phyloP scores from a whole-genome alignment of 306 rosid genomes.

The Castanea sativa region DNA sequence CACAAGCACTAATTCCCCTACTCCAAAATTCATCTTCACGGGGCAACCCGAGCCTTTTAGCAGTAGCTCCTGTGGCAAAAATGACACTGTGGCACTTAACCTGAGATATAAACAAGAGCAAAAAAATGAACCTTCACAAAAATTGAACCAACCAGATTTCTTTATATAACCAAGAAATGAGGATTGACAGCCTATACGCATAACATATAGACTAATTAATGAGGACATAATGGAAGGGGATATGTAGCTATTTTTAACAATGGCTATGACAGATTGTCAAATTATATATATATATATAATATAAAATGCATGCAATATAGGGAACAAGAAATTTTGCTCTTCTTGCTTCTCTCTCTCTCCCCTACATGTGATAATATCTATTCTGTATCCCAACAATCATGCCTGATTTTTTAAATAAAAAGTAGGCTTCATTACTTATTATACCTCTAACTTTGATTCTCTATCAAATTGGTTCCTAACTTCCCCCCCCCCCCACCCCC shows the following conservation, averaged over 20 bases:
- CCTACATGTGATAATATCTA: neutral
- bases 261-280: neutral
- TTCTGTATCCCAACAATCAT: neutral
- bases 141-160: neutral
- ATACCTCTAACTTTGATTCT: no score
- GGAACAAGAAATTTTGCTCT: neutral
- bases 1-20: conserved; percentile 98
- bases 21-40: conserved; percentile 99
- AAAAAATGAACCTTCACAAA: conserved; percentile 13
- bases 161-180: neutral
- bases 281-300: neutral
- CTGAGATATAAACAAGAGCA: conserved; percentile 43
- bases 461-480: no score
- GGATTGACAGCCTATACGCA: neutral
- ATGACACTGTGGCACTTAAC: conserved; percentile 76
- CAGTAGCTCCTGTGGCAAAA: conserved; percentile 92
- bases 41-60: conserved; percentile 79
- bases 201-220: neutral
- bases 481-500: no score
- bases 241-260: neutral
- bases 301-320: neutral
- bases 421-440: no score
- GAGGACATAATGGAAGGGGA: neutral
- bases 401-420: neutral
- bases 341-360: neutral